These are phyloP conservation scores for Rhizophagus clarus DNA, from an alignment of 192 early-diverging fungal species.

Conservation along the genomic window DNA sequence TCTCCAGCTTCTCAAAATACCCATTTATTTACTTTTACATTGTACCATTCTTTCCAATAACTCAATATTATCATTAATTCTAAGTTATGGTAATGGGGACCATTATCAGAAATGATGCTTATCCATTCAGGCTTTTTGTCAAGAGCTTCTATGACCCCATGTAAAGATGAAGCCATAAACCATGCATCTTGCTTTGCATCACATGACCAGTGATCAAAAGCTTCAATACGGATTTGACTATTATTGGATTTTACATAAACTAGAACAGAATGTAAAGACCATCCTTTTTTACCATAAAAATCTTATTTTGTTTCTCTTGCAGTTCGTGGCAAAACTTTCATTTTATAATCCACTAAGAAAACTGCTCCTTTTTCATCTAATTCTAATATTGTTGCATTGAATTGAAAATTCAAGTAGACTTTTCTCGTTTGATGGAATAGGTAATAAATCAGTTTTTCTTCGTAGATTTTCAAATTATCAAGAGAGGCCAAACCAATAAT, in stretches of 20 bases:
- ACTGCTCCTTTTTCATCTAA: neutral
- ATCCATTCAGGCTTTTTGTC: neutral
- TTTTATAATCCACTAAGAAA: slow-evolving; percentile 5
- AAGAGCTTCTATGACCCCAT: neutral
- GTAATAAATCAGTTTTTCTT: neutral
- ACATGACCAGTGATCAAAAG: neutral
- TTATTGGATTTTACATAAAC: neutral
- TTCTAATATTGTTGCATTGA: neutral
- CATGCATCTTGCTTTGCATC: neutral
- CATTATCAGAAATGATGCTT: neutral
- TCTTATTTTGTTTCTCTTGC: neutral
- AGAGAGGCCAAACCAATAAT: neutral
- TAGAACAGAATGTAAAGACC: neutral
- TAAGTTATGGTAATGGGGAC: neutral
- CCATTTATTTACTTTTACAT: slow-evolving; percentile 1
- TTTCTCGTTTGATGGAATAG: neutral
- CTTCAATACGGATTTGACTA: neutral
- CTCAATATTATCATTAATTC: slow-evolving; percentile 8
- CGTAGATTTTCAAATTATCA: neutral
- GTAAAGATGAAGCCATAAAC: neutral
- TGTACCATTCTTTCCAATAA: neutral
- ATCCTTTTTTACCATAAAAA: slow-evolving; percentile 1
- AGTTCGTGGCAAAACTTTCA: slow-evolving; percentile 1
- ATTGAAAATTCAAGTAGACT: neutral
- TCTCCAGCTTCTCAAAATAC: neutral